Evolutionary conservation across 495 filamentous ascomycete genomes (phyloP), one percentile per base, ranked within the genome.

Genomic region (Aspergillus kassunensis): DNA sequence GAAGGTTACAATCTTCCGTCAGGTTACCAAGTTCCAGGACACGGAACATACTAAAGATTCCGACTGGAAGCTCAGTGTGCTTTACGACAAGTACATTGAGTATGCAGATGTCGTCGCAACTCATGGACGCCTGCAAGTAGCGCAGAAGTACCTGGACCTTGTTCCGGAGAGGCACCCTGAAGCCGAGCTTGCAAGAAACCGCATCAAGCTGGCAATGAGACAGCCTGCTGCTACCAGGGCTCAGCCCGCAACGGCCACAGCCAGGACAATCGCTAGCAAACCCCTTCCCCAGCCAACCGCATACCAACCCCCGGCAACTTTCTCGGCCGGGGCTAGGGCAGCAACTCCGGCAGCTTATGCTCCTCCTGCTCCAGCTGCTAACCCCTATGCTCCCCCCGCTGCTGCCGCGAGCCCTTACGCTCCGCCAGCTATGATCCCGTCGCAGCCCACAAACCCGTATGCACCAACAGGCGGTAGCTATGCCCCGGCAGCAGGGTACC

Each of bases 21-120:
- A 95, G 60, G 91, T 93, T 36, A 91, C 89, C 46, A 91, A 92
- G 58, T 99, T 95, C 71, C 66, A 86, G 55, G 93, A 99, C 62
- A 74, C 75, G 6, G 90, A 97, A 53, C 80, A 77, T 50, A 72
- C 72, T 44, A 78, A 82, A 30, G 70, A 74, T 4, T 82, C 84
- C 0, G 90, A 83, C 45, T 99, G 95, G 95, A 95, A 95, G 70
- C 84, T 99, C 39, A 79, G 80, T 36, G 75, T 83, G 1, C 77
- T 99, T 33, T 99, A 99, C 63, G 87, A 91, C 63, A 95, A 95
- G 71, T 99, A 99, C 60, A 85, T 84, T 18, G 92, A 99, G 72
- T 99, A 97, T 69, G 91, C 93, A 9, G 93, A 97, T 63, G 87
- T 99, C 59, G 85, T 93, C 49, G 89, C 93, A 34, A 83, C 89